Conservation (phyloP, 306 rosid genomes). For the Gleditsia sinensis region DNA sequence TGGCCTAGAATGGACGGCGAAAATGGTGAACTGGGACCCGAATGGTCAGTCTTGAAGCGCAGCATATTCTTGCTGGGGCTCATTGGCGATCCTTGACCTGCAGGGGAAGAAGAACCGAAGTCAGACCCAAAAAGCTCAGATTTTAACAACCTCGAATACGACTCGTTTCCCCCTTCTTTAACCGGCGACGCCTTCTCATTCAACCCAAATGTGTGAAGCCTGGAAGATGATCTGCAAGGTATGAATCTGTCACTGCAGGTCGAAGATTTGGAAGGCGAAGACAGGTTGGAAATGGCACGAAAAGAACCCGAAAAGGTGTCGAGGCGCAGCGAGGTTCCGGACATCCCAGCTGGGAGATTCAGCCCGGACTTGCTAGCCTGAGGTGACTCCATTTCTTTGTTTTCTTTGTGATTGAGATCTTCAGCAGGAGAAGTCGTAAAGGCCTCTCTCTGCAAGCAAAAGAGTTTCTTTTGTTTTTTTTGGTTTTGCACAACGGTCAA, state of each 20-base stretch:
- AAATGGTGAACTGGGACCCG: constrained; percentile 75
- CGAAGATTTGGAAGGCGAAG: constrained; percentile 57
- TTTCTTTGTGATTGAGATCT: not conserved
- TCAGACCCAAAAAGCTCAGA: constrained; percentile 94
- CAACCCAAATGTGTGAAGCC: constrained; percentile 90
- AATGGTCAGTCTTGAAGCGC: constrained; percentile 77
- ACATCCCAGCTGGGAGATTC: constrained; percentile 94
- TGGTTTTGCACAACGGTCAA: constrained; percentile 27
- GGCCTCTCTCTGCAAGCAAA: constrained; percentile 23
- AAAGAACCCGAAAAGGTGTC: constrained; percentile 62
- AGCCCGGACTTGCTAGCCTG: constrained; percentile 54
- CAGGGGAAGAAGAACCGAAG: constrained; percentile 78
- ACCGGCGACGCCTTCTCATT: constrained; percentile 78
- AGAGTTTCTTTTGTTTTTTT: not conserved
- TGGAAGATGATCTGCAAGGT: constrained; percentile 90
- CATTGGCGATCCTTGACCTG: constrained; percentile 63
- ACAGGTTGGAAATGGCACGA: constrained; percentile 54
- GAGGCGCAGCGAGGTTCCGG: constrained; percentile 66
- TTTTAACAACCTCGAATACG: constrained; percentile 70
- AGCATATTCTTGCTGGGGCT: constrained; percentile 95
- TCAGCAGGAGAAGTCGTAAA: not conserved
- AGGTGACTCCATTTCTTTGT: constrained; percentile 69
- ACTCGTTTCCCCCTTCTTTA: constrained; percentile 89
- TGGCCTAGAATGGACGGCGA: constrained; percentile 77
- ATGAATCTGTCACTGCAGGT: constrained; percentile 94